phyloP scores from a whole-genome alignment of 2,329 filamentous ascomycete species.

The Teratosphaeria destructans region DNA sequence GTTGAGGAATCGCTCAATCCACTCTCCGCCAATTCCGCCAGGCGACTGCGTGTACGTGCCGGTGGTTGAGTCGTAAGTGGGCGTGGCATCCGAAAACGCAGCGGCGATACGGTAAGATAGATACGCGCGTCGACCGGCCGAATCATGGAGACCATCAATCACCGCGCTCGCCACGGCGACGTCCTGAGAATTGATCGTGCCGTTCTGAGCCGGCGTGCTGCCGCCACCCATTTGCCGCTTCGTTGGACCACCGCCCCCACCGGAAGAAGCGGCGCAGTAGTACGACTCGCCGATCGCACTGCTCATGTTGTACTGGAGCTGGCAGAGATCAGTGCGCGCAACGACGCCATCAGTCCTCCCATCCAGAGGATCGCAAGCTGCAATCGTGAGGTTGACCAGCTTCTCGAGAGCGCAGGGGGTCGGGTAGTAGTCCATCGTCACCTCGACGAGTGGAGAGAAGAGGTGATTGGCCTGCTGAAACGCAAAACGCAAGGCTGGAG shows the following conservation, averaged over 20 bases:
- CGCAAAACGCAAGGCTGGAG: conserved; percentile 38
- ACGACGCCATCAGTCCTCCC: conserved; percentile 46
- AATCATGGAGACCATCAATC: conserved; percentile 31
- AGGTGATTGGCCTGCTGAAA: conserved; percentile 39
- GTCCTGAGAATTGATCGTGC: conserved; percentile 23
- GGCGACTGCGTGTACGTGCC: background rate
- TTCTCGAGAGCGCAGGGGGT: conserved; percentile 38
- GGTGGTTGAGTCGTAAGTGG: background rate
- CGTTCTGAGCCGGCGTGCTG: conserved; percentile 15
- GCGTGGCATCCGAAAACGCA: background rate
- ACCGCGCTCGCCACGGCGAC: conserved; percentile 26
- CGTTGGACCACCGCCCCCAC: conserved; percentile 4
- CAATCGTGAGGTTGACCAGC: conserved; percentile 46
- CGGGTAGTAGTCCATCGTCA: conserved; percentile 31
- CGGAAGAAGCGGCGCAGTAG: conserved; percentile 13
- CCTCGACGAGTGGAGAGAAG: conserved; percentile 30
- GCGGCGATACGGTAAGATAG: background rate
- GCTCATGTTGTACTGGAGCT: conserved; percentile 44
- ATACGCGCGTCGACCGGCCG: conserved; percentile 12
- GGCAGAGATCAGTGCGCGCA: conserved; percentile 38
- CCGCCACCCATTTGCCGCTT: conserved; percentile 23
- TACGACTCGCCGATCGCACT: conserved; percentile 38
- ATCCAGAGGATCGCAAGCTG: conserved; percentile 45
- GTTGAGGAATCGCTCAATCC: background rate
- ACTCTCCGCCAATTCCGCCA: background rate